Evolutionary conservation across 2,329 filamentous ascomycete species (phyloP).

Genomic region (Cryphonectria carpinicola): DNA sequence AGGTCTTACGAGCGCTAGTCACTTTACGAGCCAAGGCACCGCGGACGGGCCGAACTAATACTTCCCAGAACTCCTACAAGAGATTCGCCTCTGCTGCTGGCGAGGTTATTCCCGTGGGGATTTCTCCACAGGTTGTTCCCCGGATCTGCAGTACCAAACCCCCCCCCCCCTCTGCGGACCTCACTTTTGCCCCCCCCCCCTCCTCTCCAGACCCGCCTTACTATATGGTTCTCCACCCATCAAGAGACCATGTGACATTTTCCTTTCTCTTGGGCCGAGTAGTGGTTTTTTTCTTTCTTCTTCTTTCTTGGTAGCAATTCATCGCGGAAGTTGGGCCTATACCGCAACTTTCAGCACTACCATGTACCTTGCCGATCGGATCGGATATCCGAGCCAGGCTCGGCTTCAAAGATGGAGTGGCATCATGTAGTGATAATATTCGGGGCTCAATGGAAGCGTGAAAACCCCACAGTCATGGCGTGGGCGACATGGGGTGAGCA

Average conservation of each 20-base stretch:
- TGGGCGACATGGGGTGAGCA: neutral
- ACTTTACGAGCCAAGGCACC: neutral
- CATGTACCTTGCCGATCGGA: neutral
- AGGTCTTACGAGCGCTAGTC: neutral
- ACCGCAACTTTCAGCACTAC: neutral
- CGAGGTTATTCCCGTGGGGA: neutral
- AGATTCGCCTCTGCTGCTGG: neutral
- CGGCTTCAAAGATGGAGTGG: neutral
- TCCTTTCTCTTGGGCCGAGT: neutral
- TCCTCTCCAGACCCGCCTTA: neutral
- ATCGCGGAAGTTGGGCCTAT: neutral
- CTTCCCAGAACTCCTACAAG: neutral
- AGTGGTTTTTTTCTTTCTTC: too few relatives aligned
- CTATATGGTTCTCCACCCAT: neutral
- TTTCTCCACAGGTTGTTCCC: neutral
- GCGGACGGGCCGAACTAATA: neutral
- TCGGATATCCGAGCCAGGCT: constrained; percentile 1
- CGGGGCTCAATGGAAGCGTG: neutral
- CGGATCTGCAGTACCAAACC: neutral
- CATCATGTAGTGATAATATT: neutral
- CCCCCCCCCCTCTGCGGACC: neutral
- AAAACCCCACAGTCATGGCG: neutral
- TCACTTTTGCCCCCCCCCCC: neutral
- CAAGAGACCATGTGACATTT: neutral
- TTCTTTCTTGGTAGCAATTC: neutral